Conservation (phyloP, 202 grass and related monocot genomes). For the Schoenoplectus tabernaemontani region DNA sequence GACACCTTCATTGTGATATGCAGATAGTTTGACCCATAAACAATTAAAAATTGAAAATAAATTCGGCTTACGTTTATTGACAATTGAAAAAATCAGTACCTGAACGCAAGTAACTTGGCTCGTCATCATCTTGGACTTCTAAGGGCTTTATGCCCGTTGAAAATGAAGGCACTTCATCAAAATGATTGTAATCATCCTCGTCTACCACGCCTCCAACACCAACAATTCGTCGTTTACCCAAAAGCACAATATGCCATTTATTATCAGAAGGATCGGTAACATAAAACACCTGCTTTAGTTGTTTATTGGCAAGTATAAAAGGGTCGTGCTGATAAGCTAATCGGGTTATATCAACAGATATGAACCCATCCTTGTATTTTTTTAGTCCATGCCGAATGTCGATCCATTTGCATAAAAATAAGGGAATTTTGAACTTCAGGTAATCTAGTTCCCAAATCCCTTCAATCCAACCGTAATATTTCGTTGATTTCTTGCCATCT, state of each 20-base stretch:
- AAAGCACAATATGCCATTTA: background rate
- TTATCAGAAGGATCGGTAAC: background rate
- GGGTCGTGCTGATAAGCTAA: background rate
- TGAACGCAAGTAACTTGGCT: background rate
- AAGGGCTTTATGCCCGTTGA: background rate
- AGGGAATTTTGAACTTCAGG: background rate
- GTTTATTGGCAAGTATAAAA: background rate
- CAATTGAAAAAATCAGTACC: too few species aligned
- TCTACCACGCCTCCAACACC: background rate
- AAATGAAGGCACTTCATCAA: background rate
- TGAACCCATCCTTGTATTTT: background rate
- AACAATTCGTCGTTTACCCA: constrained; percentile 1
- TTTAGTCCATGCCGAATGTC: background rate
- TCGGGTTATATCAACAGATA: background rate
- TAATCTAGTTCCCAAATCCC: constrained; percentile 10
- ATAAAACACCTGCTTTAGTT: background rate
- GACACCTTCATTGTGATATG: too few species aligned
- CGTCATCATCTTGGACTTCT: background rate
- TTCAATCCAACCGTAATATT: background rate
- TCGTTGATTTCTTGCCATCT: background rate
- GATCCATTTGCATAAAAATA: constrained; percentile 7
- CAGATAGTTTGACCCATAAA: too few species aligned
- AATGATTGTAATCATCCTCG: constrained; percentile 1
- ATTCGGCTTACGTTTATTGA: too few species aligned
- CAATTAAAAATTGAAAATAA: too few species aligned